Evolutionary conservation across 164 flowering plant genomes (phyloP).

Genomic region (Warburgia ugandensis): DNA sequence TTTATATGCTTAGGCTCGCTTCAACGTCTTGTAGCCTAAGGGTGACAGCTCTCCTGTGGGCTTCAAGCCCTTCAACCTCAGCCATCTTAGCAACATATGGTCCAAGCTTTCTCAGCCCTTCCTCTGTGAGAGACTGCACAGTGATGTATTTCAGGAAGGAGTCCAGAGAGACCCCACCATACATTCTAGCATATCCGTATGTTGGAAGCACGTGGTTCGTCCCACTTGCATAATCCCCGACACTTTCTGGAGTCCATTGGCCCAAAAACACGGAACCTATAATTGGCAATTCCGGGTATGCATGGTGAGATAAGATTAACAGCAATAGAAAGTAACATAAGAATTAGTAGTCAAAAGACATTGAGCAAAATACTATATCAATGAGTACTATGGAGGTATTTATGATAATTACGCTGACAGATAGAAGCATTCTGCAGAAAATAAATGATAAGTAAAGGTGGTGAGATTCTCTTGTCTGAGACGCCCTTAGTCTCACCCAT

Average conservation of each 20-base stretch:
- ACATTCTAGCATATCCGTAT: slow-evolving; percentile 94
- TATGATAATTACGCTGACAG: too few species aligned
- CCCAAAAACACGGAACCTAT: slow-evolving; percentile 95
- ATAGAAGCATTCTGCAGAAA: too few species aligned
- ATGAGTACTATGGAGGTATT: too few species aligned
- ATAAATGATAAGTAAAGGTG: too few species aligned
- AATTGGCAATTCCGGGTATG: too few species aligned
- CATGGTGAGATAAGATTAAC: too few species aligned
- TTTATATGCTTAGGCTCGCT: slow-evolving; percentile 21
- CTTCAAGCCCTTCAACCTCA: slow-evolving; percentile 88
- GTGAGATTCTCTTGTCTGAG: too few species aligned
- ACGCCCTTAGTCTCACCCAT: too few species aligned
- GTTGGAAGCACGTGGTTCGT: slow-evolving; percentile 98
- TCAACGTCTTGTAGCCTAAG: slow-evolving; percentile 74
- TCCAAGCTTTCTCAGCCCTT: slow-evolving; percentile 74
- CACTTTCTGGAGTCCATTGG: slow-evolving; percentile 96
- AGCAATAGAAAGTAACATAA: too few species aligned
- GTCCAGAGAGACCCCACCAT: slow-evolving; percentile 86
- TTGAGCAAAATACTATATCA: too few species aligned
- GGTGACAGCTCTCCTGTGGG: slow-evolving; percentile 93
- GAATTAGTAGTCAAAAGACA: too few species aligned
- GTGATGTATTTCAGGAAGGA: slow-evolving; percentile 89
- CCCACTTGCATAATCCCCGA: slow-evolving; percentile 97
- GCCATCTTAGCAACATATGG: slow-evolving; percentile 93
- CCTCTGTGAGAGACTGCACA: slow-evolving; percentile 85